Conservation (phyloP, 225 moss, liverwort and hornwort genomes). For the Bryoerythrophyllum caledonicum region DNA sequence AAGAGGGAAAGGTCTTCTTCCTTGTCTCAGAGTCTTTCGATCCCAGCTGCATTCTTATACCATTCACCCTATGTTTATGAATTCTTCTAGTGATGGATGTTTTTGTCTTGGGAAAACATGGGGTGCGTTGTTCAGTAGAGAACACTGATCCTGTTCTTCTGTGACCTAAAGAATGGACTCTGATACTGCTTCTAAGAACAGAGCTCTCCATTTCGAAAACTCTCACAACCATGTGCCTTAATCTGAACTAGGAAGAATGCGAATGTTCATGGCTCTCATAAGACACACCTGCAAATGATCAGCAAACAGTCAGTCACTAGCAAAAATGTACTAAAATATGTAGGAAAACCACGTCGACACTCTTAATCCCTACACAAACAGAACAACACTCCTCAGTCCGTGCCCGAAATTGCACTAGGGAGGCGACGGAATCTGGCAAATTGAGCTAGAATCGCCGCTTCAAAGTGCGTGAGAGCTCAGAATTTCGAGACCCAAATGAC, state of each 20-base stretch:
- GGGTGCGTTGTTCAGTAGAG: neutral
- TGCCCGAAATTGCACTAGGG: neutral
- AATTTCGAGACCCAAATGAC: neutral
- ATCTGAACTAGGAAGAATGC: neutral
- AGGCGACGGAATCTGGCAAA: neutral
- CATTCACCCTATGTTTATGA: neutral
- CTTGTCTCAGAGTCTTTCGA: constrained; percentile 22
- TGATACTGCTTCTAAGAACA: neutral
- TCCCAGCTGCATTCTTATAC: constrained; percentile 12
- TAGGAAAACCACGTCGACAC: too few species aligned
- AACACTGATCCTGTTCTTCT: neutral
- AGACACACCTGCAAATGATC: constrained; percentile 16
- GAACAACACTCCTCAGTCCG: too few species aligned
- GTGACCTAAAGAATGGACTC: neutral
- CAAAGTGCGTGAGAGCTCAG: neutral
- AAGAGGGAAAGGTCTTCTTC: constrained; percentile 6
- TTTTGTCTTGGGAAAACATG: neutral
- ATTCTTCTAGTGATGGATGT: neutral
- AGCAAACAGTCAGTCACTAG: constrained; percentile 7
- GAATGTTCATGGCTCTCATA: neutral
- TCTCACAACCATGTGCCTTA: neutral
- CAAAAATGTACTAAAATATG: neutral
- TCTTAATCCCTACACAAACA: too few species aligned
- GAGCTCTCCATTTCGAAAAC: constrained; percentile 11
- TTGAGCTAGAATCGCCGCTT: neutral